phyloP scores from a whole-genome alignment of 2,329 filamentous ascomycete genomes.

The Dichotomopilus funicola region DNA sequence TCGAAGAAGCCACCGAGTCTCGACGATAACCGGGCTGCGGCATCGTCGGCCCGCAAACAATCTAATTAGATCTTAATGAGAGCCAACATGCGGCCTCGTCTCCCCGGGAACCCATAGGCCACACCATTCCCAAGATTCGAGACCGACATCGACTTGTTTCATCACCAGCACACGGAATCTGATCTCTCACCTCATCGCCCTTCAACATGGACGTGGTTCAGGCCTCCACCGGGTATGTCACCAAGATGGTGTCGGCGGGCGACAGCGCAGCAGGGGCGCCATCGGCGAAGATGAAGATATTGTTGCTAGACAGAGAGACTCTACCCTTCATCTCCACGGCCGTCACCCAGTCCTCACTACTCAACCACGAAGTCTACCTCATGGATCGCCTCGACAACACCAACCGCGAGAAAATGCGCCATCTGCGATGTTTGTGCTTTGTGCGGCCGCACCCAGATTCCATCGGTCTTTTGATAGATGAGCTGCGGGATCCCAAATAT shows the following conservation, averaged over 20 bases:
- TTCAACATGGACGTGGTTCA: conserved; percentile 81
- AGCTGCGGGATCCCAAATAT: conserved; percentile 92
- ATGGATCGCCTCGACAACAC: conserved; percentile 91
- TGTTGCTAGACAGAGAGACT: conserved; percentile 89
- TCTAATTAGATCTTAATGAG: too few species aligned
- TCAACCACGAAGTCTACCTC: conserved; percentile 96
- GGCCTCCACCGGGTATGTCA: conserved; percentile 89
- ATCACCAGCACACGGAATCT: too few species aligned
- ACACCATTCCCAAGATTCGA: not conserved
- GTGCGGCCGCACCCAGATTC: conserved; percentile 87
- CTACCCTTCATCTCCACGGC: conserved; percentile 90
- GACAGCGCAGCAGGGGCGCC: conserved; percentile 57
- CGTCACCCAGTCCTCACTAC: conserved; percentile 86
- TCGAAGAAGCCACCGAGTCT: not conserved
- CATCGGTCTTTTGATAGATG: conserved; percentile 89
- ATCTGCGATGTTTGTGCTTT: conserved; percentile 88
- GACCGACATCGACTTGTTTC: too few species aligned
- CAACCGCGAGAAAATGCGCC: conserved; percentile 93
- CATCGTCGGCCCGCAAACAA: not conserved
- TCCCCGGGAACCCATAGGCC: not conserved
- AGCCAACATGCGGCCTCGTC: not conserved
- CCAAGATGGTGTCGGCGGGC: conserved; percentile 85
- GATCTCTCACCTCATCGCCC: not conserved
- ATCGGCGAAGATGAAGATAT: conserved; percentile 94
- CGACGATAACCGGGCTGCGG: too few species aligned